Evolutionary conservation across 768 basidiomycete species (phyloP), one percentile per base, ranked within the genome.

Genomic region (Asterophora lycoperdoides): DNA sequence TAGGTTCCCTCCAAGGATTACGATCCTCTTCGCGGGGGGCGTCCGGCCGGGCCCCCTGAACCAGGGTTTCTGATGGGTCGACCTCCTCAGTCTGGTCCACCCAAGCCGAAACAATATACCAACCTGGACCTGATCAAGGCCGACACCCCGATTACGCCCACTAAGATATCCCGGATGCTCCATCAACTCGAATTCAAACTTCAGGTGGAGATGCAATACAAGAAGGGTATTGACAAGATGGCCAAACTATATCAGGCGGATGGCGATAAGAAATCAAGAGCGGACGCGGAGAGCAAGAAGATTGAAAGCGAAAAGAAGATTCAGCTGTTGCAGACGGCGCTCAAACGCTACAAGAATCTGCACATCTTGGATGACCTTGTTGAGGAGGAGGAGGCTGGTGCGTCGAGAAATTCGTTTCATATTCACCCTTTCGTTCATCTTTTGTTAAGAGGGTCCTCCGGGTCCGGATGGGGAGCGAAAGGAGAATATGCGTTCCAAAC

Each of bases 111-210:
- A 68, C 80, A 80, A 49, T 89, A 88, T 63, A 81, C 83, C 55
- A 92, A 91, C 59, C 75, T 93, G 54, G 96, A 99, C 75, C 74
- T 99, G 54, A 92, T 96, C 68, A 94, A 94, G 70, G 93, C 93
- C 55, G 96, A 99, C 71, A 94, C 94, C 38, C 94, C 95, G 13
- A 83, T 95, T 63, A 93, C 93, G 15, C 87, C 94, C 1, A 86
- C 90, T 57, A 98, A 95, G 75, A 98, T 99, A 65, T 90, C 93
- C 35, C 83, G 83, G 58, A 97, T 98, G 94, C 81, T 98, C 42
- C 94, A 97, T 68, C 94, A 97, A 68, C 84, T 99, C 53, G 94
- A 98, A 69, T 99, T 97, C 81, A 99, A 99, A 72, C 83, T 97
- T 47, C 91, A 95, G 67, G 92, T 99, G 55, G 96, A 99, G 70